These are phyloP conservation scores for Lupinus albus DNA, from an alignment of 306 rosid genomes.

Conservation along the genomic window DNA sequence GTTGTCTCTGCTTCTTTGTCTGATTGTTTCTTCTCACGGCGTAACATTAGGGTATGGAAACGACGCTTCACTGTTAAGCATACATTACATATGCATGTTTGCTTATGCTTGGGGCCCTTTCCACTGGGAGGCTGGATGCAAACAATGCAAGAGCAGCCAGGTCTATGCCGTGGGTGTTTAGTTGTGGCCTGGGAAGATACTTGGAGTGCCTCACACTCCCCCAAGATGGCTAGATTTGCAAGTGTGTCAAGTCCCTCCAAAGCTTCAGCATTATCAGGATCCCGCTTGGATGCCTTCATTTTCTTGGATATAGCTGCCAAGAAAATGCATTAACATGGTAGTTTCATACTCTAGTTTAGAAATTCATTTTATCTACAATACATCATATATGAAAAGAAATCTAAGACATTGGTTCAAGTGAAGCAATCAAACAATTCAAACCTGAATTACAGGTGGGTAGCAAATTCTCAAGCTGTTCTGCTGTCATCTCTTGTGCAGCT, in stretches of 20 bases:
- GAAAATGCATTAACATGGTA: slow-evolving; percentile 33
- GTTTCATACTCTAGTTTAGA: slow-evolving; percentile 21
- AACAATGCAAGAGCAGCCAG: slow-evolving; percentile 96
- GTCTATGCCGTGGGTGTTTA: slow-evolving; percentile 94
- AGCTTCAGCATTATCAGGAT: slow-evolving; percentile 69
- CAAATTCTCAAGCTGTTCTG: slow-evolving; percentile 75
- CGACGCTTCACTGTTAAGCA: slow-evolving; percentile 91
- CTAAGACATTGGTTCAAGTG: slow-evolving; percentile 27
- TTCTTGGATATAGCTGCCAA: slow-evolving; percentile 64
- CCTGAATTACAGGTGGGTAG: slow-evolving; percentile 71
- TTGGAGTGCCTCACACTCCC: slow-evolving; percentile 79
- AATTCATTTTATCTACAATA: not conserved
- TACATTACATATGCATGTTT: slow-evolving; percentile 91
- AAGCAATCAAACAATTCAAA: slow-evolving; percentile 47
- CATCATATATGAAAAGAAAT: slow-evolving; percentile 30
- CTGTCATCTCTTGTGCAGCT: slow-evolving; percentile 73
- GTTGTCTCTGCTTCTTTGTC: slow-evolving; percentile 85
- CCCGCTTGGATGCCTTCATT: slow-evolving; percentile 75
- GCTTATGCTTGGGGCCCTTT: slow-evolving; percentile 98
- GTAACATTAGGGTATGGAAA: slow-evolving; percentile 82
- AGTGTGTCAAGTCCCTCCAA: slow-evolving; percentile 93
- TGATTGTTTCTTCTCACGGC: slow-evolving; percentile 93
- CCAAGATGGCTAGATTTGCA: slow-evolving; percentile 86
- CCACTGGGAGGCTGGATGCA: slow-evolving; percentile 99
- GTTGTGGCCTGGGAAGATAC: slow-evolving; percentile 89